Conservation (phyloP, 352 stramenopile genomes). For the Phytophthora cactorum region DNA sequence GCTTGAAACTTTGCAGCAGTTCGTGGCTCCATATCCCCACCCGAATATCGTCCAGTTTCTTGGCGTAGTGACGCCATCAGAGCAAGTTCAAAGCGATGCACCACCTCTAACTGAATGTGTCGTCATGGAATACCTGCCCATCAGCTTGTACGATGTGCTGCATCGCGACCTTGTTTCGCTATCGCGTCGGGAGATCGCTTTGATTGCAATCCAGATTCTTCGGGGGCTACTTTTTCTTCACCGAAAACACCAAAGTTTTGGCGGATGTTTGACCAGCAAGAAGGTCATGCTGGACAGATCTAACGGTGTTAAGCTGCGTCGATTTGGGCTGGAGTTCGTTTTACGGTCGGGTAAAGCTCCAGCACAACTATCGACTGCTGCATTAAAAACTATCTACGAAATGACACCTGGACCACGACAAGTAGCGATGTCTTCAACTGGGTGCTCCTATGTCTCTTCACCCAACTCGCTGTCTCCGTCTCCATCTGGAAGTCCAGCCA, state of each 20-base stretch:
- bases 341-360: constrained; percentile 34
- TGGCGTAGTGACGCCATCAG: constrained; percentile 31
- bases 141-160: constrained; percentile 64
- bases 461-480: constrained; percentile 6
- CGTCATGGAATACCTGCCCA: constrained; percentile 48
- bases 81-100: constrained; percentile 8
- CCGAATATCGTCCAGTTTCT: constrained; percentile 61
- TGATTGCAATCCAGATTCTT: constrained; percentile 54
- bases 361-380: constrained; percentile 21
- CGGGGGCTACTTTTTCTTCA: constrained; percentile 53
- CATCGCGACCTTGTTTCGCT: constrained; percentile 53
- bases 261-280: constrained; percentile 64
- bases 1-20: constrained; percentile 34
- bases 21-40: constrained; percentile 39
- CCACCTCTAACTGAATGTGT: constrained; percentile 26
- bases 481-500: constrained; percentile 21
- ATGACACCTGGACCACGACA: constrained; percentile 24
- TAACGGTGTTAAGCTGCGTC: constrained; percentile 54
- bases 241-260: constrained; percentile 40
- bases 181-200: constrained; percentile 45
- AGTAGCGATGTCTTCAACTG: neutral
- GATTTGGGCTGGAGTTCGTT: constrained; percentile 53
- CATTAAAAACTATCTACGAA: constrained; percentile 32
- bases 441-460: constrained; percentile 7
- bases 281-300: constrained; percentile 63